These are phyloP conservation scores for Uncinocarpus reesii DNA, from an alignment of 2,329 filamentous ascomycete genomes.

Conservation along the genomic window DNA sequence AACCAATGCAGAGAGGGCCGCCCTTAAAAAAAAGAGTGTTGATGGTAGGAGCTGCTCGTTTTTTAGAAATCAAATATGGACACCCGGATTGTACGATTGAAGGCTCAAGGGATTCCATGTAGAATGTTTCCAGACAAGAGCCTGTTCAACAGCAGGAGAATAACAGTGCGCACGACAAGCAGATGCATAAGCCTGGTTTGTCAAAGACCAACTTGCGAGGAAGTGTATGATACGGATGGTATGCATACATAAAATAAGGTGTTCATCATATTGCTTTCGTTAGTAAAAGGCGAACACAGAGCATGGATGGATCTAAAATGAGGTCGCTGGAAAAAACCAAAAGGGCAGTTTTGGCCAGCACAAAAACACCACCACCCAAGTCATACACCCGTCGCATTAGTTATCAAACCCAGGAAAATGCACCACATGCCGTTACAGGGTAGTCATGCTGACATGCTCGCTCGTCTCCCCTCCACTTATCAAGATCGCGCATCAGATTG, in stretches of 20 bases:
- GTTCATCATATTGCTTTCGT: constrained; percentile 8
- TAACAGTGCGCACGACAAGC: not conserved
- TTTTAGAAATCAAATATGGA: no score
- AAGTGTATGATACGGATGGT: not conserved
- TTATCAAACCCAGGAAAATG: constrained; percentile 13
- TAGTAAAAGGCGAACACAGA: not conserved
- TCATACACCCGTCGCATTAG: constrained; percentile 12
- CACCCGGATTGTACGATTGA: no score
- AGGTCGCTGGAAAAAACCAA: constrained; percentile 12
- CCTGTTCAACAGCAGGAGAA: no score
- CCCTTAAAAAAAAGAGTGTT: no score
- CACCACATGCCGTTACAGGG: constrained; percentile 12
- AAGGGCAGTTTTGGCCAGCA: constrained; percentile 13
- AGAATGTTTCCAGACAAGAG: no score
- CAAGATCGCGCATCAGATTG: constrained; percentile 53
- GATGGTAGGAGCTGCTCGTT: no score
- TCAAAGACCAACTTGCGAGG: not conserved
- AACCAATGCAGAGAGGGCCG: no score
- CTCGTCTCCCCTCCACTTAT: not conserved
- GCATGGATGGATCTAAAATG: constrained; percentile 12
- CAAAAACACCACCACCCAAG: constrained; percentile 12
- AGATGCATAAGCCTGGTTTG: not conserved
- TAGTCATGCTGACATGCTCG: constrained; percentile 9
- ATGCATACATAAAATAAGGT: constrained; percentile 11
- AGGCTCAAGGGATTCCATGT: no score